Conservation (phyloP, 2,329 filamentous ascomycete species). For the Alternaria tenuissima region DNA sequence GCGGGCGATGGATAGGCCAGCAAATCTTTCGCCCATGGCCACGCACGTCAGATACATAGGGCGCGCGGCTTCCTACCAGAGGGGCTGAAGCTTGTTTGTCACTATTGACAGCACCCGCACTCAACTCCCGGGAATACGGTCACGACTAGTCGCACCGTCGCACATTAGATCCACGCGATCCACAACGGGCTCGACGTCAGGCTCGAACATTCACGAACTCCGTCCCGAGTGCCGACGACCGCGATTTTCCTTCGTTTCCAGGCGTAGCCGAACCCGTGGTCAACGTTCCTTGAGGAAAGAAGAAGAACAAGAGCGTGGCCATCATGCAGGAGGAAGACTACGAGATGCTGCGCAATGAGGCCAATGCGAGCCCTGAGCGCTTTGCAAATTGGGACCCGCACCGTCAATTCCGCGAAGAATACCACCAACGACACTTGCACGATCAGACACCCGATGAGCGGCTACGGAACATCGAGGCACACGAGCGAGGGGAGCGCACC, state of each 20-base stretch:
- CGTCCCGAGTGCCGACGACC: neutral
- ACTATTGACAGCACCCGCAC: neutral
- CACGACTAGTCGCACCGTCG: conserved; percentile 12
- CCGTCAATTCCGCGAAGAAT: conserved; percentile 35
- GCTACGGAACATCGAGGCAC: conserved; percentile 10
- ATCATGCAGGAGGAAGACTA: conserved; percentile 46
- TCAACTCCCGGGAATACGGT: conserved; percentile 8
- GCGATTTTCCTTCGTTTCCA: neutral
- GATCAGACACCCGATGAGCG: conserved; percentile 26
- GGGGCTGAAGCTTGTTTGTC: neutral
- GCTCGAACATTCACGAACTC: conserved; percentile 4
- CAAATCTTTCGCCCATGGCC: neutral
- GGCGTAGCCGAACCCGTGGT: neutral
- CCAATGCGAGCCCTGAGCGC: conserved; percentile 35
- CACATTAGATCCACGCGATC: conserved; percentile 12
- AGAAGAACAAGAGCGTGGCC: neutral
- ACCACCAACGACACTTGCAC: conserved; percentile 30
- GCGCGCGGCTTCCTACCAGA: neutral
- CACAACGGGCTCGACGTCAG: conserved; percentile 18
- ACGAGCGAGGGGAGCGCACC: conserved; percentile 12
- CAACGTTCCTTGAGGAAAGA: neutral
- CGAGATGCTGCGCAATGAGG: conserved; percentile 39
- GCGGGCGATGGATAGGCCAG: neutral
- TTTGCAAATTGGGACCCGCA: conserved; percentile 44
- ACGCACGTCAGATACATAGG: conserved; percentile 2